Base-by-base conservation (phyloP, 768 basidiomycete species). In the Lentinula guzmanii region DNA sequence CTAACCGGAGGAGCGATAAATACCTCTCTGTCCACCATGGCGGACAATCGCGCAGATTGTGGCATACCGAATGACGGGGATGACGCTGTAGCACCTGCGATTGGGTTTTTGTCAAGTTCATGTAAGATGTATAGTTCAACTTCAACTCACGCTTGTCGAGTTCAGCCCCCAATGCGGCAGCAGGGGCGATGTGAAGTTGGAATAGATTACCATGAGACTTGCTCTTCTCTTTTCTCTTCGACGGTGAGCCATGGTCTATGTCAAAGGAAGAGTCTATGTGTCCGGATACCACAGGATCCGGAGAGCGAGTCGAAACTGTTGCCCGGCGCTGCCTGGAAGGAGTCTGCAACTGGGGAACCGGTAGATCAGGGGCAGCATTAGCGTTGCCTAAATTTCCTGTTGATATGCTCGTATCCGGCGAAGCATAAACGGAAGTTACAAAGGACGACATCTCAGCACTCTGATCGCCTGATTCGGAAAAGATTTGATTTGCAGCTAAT, bases 401-500 rank as follows among this genome's bases (percentile, higher is more conserved):
- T 15, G 39, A 37, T 41, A 31, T 11, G 24, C 42, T 50, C 18
- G 71, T 69, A 56, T 67, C 66, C 21, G 72, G 67, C 10, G 71
- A 69, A 39, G 74, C 68, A 52, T 70, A 71, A 16, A 62, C 65
- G 52, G 74, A 73, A 37, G 68, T 70, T n/a, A 70, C 67, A 62
- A 69, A 68, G 10, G 75, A 77, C 42, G 70, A 68, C 63, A 70
- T 69, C 61, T 72, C 77, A 18, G 66, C 64, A 10, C 66, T 69
- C 72, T 69, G 45, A 73, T 72, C 34, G 52, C 77, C 75, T 50
- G 48, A 39, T 52, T 82, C 77, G 0, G 77, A 71, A 66, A 91
- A 90, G 31, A 93, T 90, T 70, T 91, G 81, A 66, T 82, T 88
- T 1, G 87, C 89, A 33, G 86, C 79, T 18, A 86, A 79, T 48